A percentile compares a stretch with the other conserved stretches of the same genome.
Conservation (phyloP, 2,329 filamentous ascomycete genomes). For the Diaporthe sp. region DNA sequence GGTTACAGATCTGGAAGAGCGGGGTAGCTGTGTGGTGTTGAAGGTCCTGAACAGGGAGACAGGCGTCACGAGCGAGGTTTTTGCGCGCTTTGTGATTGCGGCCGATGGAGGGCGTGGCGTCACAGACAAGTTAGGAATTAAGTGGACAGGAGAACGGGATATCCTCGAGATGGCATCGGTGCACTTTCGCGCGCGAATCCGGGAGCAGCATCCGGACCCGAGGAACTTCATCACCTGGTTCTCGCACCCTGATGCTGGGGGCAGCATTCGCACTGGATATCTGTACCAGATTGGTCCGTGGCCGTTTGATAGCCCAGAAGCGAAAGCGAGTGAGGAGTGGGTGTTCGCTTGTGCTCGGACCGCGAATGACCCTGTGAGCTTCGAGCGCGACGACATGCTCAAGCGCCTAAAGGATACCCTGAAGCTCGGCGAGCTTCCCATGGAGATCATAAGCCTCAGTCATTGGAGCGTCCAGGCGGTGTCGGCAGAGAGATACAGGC, state of each 20-base stretch:
- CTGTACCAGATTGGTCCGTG: constrained; percentile 53
- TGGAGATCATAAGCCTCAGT: constrained; percentile 50
- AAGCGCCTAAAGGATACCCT: constrained; percentile 47
- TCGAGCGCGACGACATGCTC: constrained; percentile 43
- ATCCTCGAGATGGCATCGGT: constrained; percentile 52
- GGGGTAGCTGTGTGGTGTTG: constrained; percentile 44
- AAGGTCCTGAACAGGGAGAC: constrained; percentile 40
- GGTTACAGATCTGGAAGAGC: constrained; percentile 47
- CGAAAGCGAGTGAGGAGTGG: constrained; percentile 51
- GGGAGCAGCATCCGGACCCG: constrained; percentile 46
- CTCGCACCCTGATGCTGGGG: constrained; percentile 51
- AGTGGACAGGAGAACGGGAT: constrained; percentile 49
- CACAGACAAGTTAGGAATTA: constrained; percentile 49
- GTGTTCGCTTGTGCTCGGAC: constrained; percentile 45
- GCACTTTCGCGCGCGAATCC: constrained; percentile 50
- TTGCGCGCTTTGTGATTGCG: constrained; percentile 49
- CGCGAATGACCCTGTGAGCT: constrained; percentile 45
- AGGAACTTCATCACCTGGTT: constrained; percentile 53
- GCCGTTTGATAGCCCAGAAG: constrained; percentile 42
- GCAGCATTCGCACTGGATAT: constrained; percentile 51
- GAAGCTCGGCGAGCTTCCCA: constrained; percentile 48
- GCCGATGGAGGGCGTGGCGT: constrained; percentile 52
- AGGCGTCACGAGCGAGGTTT: constrained; percentile 36
- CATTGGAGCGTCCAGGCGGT: constrained; percentile 52
- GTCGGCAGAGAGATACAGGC: constrained; percentile 47